Evolutionary conservation across 2,329 filamentous ascomycete genomes (phyloP).

Genomic region (Epichloe sylvatica): DNA sequence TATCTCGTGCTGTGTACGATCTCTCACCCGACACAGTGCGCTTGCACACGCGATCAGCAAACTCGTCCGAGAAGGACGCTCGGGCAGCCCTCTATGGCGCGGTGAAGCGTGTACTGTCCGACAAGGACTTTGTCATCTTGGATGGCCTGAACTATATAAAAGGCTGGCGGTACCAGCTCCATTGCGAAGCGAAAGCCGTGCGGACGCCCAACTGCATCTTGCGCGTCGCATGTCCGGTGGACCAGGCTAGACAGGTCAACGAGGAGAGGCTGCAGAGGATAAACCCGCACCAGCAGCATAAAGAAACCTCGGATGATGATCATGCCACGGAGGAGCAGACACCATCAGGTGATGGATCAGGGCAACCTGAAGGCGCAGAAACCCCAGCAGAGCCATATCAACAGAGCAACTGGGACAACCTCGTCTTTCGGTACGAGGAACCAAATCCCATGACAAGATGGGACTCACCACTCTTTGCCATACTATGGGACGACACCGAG

Average conservation of each 20-base stretch:
- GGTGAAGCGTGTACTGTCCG: constrained; percentile 60
- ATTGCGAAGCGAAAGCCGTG: constrained; percentile 71
- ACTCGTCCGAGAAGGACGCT: constrained; percentile 67
- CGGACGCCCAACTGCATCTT: constrained; percentile 64
- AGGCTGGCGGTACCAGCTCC: constrained; percentile 75
- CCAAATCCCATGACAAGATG: constrained; percentile 74
- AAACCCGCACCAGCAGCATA: neutral
- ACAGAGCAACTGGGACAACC: constrained; percentile 56
- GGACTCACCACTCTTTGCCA: constrained; percentile 71
- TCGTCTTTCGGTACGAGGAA: constrained; percentile 73
- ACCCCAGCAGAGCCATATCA: constrained; percentile 30
- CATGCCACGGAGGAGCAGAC: constrained; percentile 5
- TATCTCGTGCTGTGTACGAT: constrained; percentile 58
- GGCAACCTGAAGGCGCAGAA: neutral
- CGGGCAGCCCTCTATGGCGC: constrained; percentile 63
- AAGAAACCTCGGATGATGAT: constrained; percentile 2
- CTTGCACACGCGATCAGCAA: constrained; percentile 53
- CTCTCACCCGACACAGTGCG: constrained; percentile 38
- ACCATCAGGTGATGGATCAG: neutral
- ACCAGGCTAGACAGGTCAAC: constrained; percentile 45
- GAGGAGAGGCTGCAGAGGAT: constrained; percentile 34
- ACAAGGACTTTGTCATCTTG: constrained; percentile 63
- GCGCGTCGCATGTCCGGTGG: constrained; percentile 43
- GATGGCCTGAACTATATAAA: constrained; percentile 83
- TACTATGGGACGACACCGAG: constrained; percentile 60